These are phyloP conservation scores for Simplicillium aogashimaense DNA, from an alignment of 2,329 filamentous ascomycete genomes.

Conservation along the genomic window DNA sequence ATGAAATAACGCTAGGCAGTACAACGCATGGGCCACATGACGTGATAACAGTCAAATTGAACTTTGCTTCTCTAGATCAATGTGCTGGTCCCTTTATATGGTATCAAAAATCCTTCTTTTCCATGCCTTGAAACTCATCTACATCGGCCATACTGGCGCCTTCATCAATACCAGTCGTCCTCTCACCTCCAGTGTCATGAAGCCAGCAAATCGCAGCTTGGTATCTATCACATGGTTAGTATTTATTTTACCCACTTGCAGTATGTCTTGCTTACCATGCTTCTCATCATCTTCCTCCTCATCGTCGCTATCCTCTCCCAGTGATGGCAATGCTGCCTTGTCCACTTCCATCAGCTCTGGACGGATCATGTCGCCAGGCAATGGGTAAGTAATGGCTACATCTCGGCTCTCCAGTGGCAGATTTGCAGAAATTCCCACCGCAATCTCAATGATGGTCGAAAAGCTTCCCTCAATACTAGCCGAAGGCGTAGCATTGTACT, in stretches of 20 bases:
- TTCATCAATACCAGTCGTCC: constrained; percentile 67
- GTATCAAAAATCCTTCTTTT: too few species aligned
- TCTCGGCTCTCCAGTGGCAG: constrained; percentile 86
- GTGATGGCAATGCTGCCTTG: constrained; percentile 54
- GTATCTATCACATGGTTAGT: constrained; percentile 24
- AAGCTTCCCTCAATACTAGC: constrained; percentile 79
- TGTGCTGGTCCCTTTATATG: too few species aligned
- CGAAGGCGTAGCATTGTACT: constrained; percentile 66
- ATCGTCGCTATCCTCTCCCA: constrained; percentile 36
- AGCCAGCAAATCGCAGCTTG: constrained; percentile 63
- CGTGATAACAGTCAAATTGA: too few species aligned
- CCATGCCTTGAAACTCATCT: constrained; percentile 3
- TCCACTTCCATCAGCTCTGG: constrained; percentile 80
- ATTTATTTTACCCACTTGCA: constrained; percentile 33
- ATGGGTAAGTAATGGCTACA: constrained; percentile 76
- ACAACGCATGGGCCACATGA: too few species aligned
- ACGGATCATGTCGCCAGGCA: constrained; percentile 63
- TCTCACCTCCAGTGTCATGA: constrained; percentile 64
- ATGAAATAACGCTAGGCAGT: too few species aligned
- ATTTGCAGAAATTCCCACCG: constrained; percentile 75
- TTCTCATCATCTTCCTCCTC: constrained; percentile 30
- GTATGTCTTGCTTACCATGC: constrained; percentile 33
- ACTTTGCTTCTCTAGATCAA: too few species aligned
- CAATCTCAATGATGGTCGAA: constrained; percentile 86
- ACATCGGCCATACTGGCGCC: constrained; percentile 61